Conservation (phyloP, 441 rosid species). For the Adansonia gregorii region DNA sequence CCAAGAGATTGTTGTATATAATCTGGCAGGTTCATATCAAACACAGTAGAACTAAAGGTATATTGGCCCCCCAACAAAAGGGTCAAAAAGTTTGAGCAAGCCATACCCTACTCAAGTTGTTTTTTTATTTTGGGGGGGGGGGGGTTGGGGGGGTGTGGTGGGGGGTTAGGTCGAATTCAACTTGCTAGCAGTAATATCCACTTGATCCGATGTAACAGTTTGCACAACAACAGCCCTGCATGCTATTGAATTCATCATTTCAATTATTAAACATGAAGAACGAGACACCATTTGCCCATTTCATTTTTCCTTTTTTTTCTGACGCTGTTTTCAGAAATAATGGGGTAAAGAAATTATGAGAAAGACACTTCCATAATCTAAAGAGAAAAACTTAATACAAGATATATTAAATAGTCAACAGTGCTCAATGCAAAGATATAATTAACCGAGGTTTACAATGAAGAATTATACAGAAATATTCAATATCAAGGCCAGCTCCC, state of each 20-base stretch:
- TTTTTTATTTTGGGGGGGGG: not conserved
- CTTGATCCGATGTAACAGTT: not conserved
- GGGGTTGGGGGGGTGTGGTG: too few species aligned
- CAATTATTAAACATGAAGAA: conserved; percentile 13
- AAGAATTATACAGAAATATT: conserved; percentile 17
- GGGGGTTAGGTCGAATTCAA: not conserved
- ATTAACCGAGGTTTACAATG: not conserved
- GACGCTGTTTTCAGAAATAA: conserved; percentile 15
- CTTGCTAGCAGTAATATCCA: not conserved
- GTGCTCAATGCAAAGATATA: not conserved
- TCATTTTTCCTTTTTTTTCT: not conserved
- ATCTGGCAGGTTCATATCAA: not conserved
- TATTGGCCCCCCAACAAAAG: not conserved
- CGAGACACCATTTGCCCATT: conserved; percentile 18
- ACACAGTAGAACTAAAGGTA: not conserved
- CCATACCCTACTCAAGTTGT: not conserved
- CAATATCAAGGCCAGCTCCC: conserved; percentile 10
- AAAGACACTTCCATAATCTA: not conserved
- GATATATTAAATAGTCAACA: not conserved
- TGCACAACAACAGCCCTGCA: not conserved
- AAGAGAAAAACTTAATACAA: conserved; percentile 2
- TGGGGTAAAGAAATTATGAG: not conserved
- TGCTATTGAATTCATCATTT: conserved; percentile 12
- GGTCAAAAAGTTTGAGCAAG: not conserved
- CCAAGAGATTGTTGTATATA: not conserved